A percentile compares a stretch with the other conserved stretches of the same genome.
Conservation (phyloP, 2,329 filamentous ascomycete genomes). For the Albophoma yamanashiensis region DNA sequence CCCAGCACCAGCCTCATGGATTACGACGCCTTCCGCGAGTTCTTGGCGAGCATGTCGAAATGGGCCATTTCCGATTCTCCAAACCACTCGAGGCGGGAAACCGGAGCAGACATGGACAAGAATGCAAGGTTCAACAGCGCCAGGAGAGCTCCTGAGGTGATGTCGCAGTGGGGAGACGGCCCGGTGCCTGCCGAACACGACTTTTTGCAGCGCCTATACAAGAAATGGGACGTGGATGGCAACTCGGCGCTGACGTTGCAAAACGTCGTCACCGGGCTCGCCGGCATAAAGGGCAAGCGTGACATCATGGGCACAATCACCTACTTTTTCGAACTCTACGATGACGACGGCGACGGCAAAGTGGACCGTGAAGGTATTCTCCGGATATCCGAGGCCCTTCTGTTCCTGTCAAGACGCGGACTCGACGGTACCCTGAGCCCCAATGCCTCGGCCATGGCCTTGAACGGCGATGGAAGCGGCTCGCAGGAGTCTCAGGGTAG, state of each 20-base stretch:
- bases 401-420: conserved; percentile 85
- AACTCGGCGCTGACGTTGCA: conserved; percentile 74
- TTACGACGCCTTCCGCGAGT: conserved; percentile 91
- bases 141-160: conserved; percentile 30
- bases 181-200: conserved; percentile 81
- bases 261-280: conserved; percentile 84
- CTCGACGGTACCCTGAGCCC: conserved; percentile 64
- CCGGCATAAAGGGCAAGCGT: conserved; percentile 80
- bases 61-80: conserved; percentile 91
- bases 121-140: conserved; percentile 51
- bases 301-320: conserved; percentile 98
- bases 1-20: conserved; percentile 92
- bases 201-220: conserved; percentile 81
- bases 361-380: conserved; percentile 94
- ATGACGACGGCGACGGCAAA: conserved; percentile 81
- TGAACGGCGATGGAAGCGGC: conserved; percentile 28
- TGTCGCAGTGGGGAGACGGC: conserved; percentile 44
- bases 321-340: conserved; percentile 96
- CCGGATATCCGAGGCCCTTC: conserved; percentile 82
- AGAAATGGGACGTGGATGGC: conserved; percentile 74
- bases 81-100: conserved; percentile 39
- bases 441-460: conserved; percentile 45
- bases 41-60: conserved; percentile 77
- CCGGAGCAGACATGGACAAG: conserved; percentile 38
- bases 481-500: conserved; percentile 22